A percentile compares a stretch with the other conserved stretches of the same genome.
Evolutionary conservation across 2,329 filamentous ascomycete species (phyloP).

Genomic region (Hymenoscyphus fructigenus): DNA sequence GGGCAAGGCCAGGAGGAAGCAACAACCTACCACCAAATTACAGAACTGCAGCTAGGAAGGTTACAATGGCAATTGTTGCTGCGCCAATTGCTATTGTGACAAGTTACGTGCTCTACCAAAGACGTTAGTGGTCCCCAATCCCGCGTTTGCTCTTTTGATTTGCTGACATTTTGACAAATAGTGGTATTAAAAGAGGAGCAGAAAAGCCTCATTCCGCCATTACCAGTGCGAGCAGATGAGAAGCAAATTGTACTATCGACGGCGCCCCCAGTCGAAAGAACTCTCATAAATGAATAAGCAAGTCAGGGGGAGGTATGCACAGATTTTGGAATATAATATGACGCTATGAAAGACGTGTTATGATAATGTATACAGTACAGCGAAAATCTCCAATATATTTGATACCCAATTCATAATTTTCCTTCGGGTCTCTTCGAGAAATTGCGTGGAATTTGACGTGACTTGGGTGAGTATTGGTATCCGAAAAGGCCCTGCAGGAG

Average conservation of each 20-base stretch:
- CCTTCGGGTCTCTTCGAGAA: not conserved
- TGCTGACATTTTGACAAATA: slow-evolving; percentile 6
- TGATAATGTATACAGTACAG: slow-evolving; percentile 7
- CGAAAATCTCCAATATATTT: not conserved
- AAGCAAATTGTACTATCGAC: not conserved
- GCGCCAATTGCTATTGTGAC: slow-evolving; percentile 36
- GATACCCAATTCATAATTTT: not conserved
- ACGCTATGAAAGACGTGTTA: slow-evolving; percentile 3
- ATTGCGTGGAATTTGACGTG: not conserved
- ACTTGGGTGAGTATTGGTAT: not conserved
- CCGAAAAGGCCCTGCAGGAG: not conserved
- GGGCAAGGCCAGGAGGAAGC: slow-evolving; percentile 27
- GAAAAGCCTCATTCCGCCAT: not conserved
- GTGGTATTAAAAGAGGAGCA: slow-evolving; percentile 21
- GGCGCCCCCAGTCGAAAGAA: not conserved
- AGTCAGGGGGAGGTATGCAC: not conserved
- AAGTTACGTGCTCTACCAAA: slow-evolving; percentile 36
- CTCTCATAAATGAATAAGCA: not conserved
- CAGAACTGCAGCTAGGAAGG: slow-evolving; percentile 31
- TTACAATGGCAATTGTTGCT: slow-evolving; percentile 35
- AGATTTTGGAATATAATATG: not conserved
- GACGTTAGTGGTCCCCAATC: slow-evolving; percentile 27
- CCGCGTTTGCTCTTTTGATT: not conserved
- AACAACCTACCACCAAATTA: slow-evolving; percentile 33
- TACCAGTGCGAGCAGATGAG: not conserved